Conservation (phyloP, 108 stramenopile genomes). For the Aurantiochytrium sp. region DNA sequence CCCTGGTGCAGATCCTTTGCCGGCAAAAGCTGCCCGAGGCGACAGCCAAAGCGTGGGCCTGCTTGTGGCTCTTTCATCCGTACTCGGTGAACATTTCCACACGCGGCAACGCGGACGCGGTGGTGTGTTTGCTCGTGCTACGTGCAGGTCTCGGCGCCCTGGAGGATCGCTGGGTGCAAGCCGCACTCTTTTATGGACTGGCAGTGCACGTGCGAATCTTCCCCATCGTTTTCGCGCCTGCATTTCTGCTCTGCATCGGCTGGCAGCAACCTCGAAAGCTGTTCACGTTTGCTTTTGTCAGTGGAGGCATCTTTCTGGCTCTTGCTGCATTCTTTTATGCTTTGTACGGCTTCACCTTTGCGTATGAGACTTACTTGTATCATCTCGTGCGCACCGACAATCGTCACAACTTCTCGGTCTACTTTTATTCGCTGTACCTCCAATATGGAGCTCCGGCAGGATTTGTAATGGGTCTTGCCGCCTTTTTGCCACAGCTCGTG, state of each 20-base stretch:
- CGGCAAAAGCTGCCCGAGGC: neutral
- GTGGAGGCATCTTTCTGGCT: slow-evolving; percentile 45
- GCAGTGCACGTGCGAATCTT: slow-evolving; percentile 50
- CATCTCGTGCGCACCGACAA: slow-evolving; percentile 91
- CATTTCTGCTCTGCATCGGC: slow-evolving; percentile 21
- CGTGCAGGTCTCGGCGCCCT: neutral
- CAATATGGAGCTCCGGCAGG: neutral
- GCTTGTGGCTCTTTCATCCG: slow-evolving; percentile 25
- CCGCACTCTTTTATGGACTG: slow-evolving; percentile 24
- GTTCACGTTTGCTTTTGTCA: slow-evolving; percentile 56
- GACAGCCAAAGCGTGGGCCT: neutral
- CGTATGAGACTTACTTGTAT: slow-evolving; percentile 79
- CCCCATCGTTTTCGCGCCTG: slow-evolving; percentile 50
- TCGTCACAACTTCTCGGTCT: slow-evolving; percentile 75
- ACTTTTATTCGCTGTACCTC: slow-evolving; percentile 85
- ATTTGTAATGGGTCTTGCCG: neutral
- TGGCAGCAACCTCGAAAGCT: neutral
- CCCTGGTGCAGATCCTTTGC: neutral
- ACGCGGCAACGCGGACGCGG: slow-evolving; percentile 28
- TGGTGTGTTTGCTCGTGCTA: slow-evolving; percentile 19
- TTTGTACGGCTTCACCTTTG: slow-evolving; percentile 62
- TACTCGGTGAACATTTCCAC: slow-evolving; percentile 15
- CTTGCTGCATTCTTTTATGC: slow-evolving; percentile 49
- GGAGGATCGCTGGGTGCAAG: neutral
- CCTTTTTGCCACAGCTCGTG: slow-evolving; percentile 20